Evolutionary conservation across 2,329 filamentous ascomycete genomes (phyloP).

Genomic region (Diplodia mutila): DNA sequence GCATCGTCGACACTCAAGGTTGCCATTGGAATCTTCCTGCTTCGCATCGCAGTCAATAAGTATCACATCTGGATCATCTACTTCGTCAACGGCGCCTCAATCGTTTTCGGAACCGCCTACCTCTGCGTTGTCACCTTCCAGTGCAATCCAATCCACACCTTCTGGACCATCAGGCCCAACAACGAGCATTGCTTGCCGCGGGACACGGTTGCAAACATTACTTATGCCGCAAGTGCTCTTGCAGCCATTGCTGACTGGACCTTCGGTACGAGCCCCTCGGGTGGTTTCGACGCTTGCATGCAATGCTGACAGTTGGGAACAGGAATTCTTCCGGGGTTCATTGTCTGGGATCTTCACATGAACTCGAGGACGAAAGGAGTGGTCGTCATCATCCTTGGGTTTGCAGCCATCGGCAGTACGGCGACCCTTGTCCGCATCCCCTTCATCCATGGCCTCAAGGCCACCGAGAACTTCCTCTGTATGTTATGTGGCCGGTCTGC

Average conservation of each 20-base stretch:
- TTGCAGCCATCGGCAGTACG: conserved; percentile 56
- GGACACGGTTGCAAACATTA: conserved; percentile 56
- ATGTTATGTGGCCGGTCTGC: conserved; percentile 31
- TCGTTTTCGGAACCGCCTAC: conserved; percentile 52
- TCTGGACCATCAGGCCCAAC: conserved; percentile 52
- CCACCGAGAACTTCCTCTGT: conserved; percentile 49
- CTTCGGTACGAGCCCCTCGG: conserved; percentile 27
- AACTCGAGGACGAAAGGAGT: conserved; percentile 55
- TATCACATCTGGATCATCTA: conserved; percentile 54
- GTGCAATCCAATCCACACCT: conserved; percentile 56
- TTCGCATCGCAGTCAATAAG: conserved; percentile 54
- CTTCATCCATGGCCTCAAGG: conserved; percentile 44
- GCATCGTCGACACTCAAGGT: conserved; percentile 55
- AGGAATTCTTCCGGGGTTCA: conserved; percentile 47
- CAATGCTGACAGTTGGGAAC: background rate
- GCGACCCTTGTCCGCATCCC: conserved; percentile 54
- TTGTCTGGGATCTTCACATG: conserved; percentile 62
- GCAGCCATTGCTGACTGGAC: conserved; percentile 41
- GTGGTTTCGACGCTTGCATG: background rate
- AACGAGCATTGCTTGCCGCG: conserved; percentile 48
- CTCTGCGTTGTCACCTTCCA: conserved; percentile 58
- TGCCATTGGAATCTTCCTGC: conserved; percentile 58
- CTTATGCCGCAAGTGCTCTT: conserved; percentile 44
- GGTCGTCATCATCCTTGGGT: conserved; percentile 57
- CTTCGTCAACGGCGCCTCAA: conserved; percentile 51